A percentile compares a stretch with the other conserved stretches of the same genome.
Evolutionary conservation across 1,284 basidiomycete genomes (phyloP).

Genomic region (Vanrija pseudolonga): DNA sequence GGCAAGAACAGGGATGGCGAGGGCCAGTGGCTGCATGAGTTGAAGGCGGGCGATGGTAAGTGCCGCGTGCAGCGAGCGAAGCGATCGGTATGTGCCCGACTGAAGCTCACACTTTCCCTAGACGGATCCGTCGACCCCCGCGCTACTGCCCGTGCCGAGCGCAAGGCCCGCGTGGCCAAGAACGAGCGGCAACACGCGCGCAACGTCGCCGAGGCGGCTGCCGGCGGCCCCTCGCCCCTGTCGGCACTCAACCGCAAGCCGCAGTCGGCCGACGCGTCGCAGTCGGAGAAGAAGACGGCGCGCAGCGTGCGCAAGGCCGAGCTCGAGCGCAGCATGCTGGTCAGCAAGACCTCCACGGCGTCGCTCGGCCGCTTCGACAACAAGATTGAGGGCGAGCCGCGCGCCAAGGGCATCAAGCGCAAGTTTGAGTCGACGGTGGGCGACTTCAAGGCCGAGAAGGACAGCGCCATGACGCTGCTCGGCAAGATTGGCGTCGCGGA

Average conservation of each 20-base stretch:
- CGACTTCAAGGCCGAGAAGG: slow-evolving; percentile 61
- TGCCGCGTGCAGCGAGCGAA: slow-evolving; percentile 12
- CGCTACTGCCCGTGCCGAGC: slow-evolving; percentile 67
- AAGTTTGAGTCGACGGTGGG: slow-evolving; percentile 61
- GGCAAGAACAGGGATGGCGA: slow-evolving; percentile 88
- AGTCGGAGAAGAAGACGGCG: slow-evolving; percentile 28
- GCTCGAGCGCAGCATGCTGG: slow-evolving; percentile 71
- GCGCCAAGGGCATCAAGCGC: slow-evolving; percentile 80
- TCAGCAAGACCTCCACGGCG: slow-evolving; percentile 80
- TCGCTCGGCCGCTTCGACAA: slow-evolving; percentile 89
- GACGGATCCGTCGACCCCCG: slow-evolving; percentile 71
- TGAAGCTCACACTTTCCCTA: slow-evolving; percentile 48
- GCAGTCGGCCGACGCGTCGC: slow-evolving; percentile 10
- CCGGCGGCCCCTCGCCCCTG: slow-evolving; percentile 21
- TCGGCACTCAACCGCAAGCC: slow-evolving; percentile 14
- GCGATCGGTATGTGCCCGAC: too few relatives aligned
- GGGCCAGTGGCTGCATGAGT: slow-evolving; percentile 88
- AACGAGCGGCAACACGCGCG: slow-evolving; percentile 77
- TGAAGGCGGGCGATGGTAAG: slow-evolving; percentile 78
- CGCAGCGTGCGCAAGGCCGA: slow-evolving; percentile 64
- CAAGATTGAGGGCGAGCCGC: slow-evolving; percentile 84
- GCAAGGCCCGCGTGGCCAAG: slow-evolving; percentile 76
- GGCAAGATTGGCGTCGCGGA: slow-evolving; percentile 66
- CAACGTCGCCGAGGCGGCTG: slow-evolving; percentile 66
- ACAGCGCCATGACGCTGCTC: slow-evolving; percentile 68